Conservation (phyloP, 495 filamentous ascomycete species). For the Annulohypoxylon moriforme region DNA sequence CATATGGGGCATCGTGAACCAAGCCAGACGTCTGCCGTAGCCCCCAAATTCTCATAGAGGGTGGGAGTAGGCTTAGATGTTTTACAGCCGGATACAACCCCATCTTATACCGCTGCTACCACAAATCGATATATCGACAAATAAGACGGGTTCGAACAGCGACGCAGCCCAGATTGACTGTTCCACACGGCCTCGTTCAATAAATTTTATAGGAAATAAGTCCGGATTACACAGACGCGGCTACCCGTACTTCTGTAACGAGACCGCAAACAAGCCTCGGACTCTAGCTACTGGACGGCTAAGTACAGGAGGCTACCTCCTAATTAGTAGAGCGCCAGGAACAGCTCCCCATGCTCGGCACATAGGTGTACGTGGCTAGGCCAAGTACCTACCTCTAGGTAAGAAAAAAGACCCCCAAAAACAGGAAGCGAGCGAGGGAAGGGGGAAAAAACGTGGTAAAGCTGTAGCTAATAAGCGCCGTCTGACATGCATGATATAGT, state of each 20-base stretch:
- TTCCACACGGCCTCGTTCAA: neutral
- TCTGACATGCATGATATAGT: slow-evolving; percentile 26
- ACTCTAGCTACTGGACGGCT: neutral
- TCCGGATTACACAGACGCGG: neutral
- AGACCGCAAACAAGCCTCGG: neutral
- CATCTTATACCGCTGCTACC: neutral
- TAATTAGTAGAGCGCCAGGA: too few species aligned
- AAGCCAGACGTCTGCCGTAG: neutral
- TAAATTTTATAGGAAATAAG: neutral
- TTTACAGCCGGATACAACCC: neutral
- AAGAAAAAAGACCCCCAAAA: neutral
- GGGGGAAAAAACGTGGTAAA: slow-evolving; percentile 12
- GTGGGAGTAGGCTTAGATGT: neutral
- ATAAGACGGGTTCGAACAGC: too few species aligned
- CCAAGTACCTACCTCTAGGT: too few species aligned
- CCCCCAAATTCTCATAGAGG: neutral
- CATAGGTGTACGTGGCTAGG: too few species aligned
- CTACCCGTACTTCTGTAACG: neutral
- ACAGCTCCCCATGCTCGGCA: too few species aligned
- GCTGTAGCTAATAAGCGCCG: slow-evolving; percentile 19
- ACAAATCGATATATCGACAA: too few species aligned
- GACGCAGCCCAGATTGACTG: too few species aligned
- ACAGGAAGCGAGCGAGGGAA: neutral
- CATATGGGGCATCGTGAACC: neutral
- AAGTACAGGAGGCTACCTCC: neutral